Percentiles rank a stretch among this genome's conserved stretches.
Conservation (phyloP, 805 yeast genomes). For the Ogataea naganishii region DNA sequence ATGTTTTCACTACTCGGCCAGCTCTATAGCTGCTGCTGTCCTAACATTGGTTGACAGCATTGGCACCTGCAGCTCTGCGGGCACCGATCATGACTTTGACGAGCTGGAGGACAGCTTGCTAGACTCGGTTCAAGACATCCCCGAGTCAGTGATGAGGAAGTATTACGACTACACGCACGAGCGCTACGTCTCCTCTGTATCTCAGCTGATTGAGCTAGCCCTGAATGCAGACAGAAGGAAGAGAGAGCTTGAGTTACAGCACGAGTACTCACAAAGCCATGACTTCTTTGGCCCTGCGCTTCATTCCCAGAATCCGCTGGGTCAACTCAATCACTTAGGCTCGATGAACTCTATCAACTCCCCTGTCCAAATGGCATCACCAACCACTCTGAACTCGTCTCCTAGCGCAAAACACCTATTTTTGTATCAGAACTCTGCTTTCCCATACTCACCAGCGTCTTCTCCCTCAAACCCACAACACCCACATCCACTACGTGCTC, state of each 20-base stretch:
- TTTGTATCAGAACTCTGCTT: too few species aligned
- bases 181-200: constrained; percentile 12
- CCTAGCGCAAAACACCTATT: too few species aligned
- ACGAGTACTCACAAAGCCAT: constrained; percentile 1
- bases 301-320: too few species aligned
- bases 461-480: too few species aligned
- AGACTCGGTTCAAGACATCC: constrained; percentile 14
- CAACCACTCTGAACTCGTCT: too few species aligned
- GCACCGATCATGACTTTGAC: constrained; percentile 24
- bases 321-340: too few species aligned
- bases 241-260: constrained; percentile 9
- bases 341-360: too few species aligned
- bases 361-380: too few species aligned
- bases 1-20: constrained; percentile 38
- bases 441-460: too few species aligned
- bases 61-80: constrained; percentile 32
- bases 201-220: constrained; percentile 18
- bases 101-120: constrained; percentile 19
- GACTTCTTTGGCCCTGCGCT: too few species aligned
- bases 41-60: constrained; percentile 34
- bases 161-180: constrained; percentile 11
- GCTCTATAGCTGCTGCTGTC: constrained; percentile 44
- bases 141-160: constrained; percentile 17
- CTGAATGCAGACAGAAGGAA: constrained; percentile 15
- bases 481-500: too few species aligned